Base-by-base conservation (phyloP, 495 filamentous ascomycete species). In the Pyrenula massariospora region DNA sequence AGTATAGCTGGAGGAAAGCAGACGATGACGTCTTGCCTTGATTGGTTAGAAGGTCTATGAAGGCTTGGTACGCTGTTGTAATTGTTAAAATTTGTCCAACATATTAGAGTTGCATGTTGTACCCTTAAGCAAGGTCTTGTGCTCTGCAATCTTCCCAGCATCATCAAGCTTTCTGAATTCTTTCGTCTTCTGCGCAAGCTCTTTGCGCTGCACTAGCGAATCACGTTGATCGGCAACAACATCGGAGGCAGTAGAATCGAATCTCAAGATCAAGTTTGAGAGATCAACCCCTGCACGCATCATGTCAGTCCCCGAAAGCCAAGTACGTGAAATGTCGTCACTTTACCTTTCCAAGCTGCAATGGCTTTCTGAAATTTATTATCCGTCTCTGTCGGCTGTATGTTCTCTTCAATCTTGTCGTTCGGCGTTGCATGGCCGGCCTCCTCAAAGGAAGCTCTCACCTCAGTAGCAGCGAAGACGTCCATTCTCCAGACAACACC, bases 281-380 rank as follows among this genome's bases (percentile, higher is more conserved):
- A 99, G 76, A 67, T 96, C 89, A 69, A 99, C 91, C 63, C 84
- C 92, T 96, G 66, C 31, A 52, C 10, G n/a, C n/a, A n/a, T n/a
- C 23, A 1, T 25, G 59, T 80, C 61, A 78, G 69, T 57, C 24
- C 56, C 24, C 19, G 24, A 50, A 19, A 0, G 19, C 58, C 42
- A 59, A n/a, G n/a, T 57, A 53, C 54, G 53, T 22, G 22, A 50
- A 11, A 48, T n/a, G n/a, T n/a, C n/a, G n/a, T n/a, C n/a, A n/a
- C n/a, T n/a, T 48, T 81, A 97, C 92, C 91, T 81, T 91, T 86
- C 93, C 93, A 99, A 66, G 91, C 86, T 53, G 91, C 87, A 60
- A 99, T 92, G 61, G 93, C 93, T 59, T 82, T 85, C 70, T 96
- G 92, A 70, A 97, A 97, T 70, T 93, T 94, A 76, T 92, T 94